These are phyloP conservation scores for Pluteus cervinus DNA, from an alignment of 768 basidiomycete species.

Conservation along the genomic window DNA sequence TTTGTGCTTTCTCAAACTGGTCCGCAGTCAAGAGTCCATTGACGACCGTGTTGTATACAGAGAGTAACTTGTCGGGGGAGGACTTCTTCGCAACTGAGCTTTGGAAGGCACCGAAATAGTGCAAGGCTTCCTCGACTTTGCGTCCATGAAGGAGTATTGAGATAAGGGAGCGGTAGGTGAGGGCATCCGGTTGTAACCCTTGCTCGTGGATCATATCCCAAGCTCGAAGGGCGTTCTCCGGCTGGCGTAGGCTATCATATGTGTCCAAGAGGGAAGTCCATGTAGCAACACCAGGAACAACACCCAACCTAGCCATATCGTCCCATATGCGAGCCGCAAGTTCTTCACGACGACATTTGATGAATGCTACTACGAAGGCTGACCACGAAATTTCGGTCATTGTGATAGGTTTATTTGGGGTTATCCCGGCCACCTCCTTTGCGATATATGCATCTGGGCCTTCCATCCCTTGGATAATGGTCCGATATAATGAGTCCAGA, in stretches of 20 bases:
- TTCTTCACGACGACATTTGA: conserved; percentile 48
- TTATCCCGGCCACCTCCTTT: conserved; percentile 28
- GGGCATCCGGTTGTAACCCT: conserved; percentile 50
- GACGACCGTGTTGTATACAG: conserved; percentile 72
- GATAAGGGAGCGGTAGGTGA: conserved; percentile 68
- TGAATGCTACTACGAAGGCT: conserved; percentile 59
- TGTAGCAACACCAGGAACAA: conserved; percentile 46
- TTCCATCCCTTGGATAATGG: conserved; percentile 43
- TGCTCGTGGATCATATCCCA: conserved; percentile 63
- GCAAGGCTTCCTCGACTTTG: conserved; percentile 44
- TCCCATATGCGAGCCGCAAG: conserved; percentile 63
- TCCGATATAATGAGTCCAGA: conserved; percentile 47
- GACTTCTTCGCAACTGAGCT: conserved; percentile 19
- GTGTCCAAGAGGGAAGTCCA: conserved; percentile 74
- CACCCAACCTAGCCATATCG: conserved; percentile 46
- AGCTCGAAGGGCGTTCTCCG: conserved; percentile 45
- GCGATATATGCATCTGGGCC: conserved; percentile 52
- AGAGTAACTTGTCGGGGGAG: conserved; percentile 22
- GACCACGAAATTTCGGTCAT: conserved; percentile 59
- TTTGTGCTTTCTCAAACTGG: conserved; percentile 32
- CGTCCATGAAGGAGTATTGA: conserved; percentile 49
- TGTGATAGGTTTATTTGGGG: conserved; percentile 34
- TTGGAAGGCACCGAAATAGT: conserved; percentile 46
- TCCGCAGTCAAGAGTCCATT: conserved; percentile 52
- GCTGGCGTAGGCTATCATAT: conserved; percentile 44